Evolutionary conservation across 2,329 filamentous ascomycete genomes (phyloP).

Genomic region (Sporothrix curviconia): DNA sequence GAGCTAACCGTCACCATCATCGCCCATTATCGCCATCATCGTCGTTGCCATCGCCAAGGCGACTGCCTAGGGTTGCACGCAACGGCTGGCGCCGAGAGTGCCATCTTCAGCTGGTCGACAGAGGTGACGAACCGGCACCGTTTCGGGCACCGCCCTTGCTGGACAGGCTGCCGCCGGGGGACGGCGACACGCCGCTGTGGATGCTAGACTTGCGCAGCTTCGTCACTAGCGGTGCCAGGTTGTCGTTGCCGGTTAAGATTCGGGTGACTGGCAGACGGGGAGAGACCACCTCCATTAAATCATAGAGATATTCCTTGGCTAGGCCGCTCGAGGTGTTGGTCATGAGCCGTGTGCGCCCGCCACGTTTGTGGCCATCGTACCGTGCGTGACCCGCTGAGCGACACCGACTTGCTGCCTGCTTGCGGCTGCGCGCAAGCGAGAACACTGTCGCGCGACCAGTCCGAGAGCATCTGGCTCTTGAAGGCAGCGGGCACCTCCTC

Average conservation of each 20-base stretch:
- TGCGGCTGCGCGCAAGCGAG: constrained; percentile 54
- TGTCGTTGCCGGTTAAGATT: constrained; percentile 35
- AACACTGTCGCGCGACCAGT: constrained; percentile 74
- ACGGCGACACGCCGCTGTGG: constrained; percentile 44
- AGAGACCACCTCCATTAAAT: constrained; percentile 28
- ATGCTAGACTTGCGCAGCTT: constrained; percentile 49
- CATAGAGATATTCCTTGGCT: constrained; percentile 22
- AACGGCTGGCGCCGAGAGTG: constrained; percentile 46
- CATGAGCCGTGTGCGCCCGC: constrained; percentile 49
- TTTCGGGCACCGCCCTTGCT: constrained; percentile 21
- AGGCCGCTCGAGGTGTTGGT: constrained; percentile 29
- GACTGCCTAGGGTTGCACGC: constrained; percentile 30
- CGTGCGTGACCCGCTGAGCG: constrained; percentile 66
- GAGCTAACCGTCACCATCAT: constrained; percentile 47
- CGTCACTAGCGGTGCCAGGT: constrained; percentile 30
- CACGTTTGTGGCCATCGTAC: constrained; percentile 44
- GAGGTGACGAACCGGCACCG: constrained; percentile 48
- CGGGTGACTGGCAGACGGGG: constrained; percentile 44
- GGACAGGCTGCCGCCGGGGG: constrained; percentile 28
- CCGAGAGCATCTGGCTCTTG: constrained; percentile 67
- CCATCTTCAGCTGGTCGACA: constrained; percentile 58
- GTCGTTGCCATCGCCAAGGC: not conserved
- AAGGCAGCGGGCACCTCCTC: constrained; percentile 59
- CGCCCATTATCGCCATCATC: constrained; percentile 23
- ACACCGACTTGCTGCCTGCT: constrained; percentile 63